Evolutionary conservation across 768 basidiomycete species (phyloP).

Genomic region (Botryobasidium botryosum): DNA sequence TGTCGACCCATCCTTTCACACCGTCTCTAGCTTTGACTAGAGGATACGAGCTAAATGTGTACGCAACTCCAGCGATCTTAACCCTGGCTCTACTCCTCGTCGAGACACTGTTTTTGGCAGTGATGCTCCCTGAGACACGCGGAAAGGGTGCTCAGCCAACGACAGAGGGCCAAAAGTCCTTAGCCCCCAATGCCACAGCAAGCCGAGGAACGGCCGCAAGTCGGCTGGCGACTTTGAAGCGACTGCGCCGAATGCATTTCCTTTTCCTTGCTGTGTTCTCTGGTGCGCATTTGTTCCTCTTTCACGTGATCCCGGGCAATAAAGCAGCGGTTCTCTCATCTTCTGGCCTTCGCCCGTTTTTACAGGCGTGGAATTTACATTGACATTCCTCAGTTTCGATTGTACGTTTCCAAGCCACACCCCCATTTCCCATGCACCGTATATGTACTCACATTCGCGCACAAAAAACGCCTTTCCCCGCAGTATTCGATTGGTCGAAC

Average conservation of each 20-base stretch:
- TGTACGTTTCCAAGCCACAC: conserved; percentile 28
- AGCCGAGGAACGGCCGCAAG: not conserved
- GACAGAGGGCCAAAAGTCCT: not conserved
- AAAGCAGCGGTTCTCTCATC: not conserved
- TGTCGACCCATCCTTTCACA: conserved; percentile 72
- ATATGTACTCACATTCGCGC: not conserved
- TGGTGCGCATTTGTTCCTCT: conserved; percentile 19
- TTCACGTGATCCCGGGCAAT: not conserved
- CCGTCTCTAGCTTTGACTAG: conserved; percentile 29
- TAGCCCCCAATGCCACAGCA: not conserved
- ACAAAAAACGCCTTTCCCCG: not conserved
- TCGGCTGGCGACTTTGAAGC: conserved; percentile 38
- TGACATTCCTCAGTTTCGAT: conserved; percentile 89
- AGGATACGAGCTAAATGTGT: conserved; percentile 64
- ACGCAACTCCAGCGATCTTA: conserved; percentile 75
- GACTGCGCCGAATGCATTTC: conserved; percentile 57
- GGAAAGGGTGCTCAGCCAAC: conserved; percentile 24
- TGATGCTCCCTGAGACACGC: conserved; percentile 75
- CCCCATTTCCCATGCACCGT: not conserved
- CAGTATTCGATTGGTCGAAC: conserved; percentile 82
- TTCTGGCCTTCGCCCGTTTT: not conserved
- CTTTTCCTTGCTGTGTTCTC: conserved; percentile 82
- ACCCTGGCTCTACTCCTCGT: conserved; percentile 58
- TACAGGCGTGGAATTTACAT: conserved; percentile 79
- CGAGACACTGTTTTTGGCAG: conserved; percentile 65